Evolutionary conservation across 805 yeast species (phyloP).

Genomic region (Teunomyces funiuensis): DNA sequence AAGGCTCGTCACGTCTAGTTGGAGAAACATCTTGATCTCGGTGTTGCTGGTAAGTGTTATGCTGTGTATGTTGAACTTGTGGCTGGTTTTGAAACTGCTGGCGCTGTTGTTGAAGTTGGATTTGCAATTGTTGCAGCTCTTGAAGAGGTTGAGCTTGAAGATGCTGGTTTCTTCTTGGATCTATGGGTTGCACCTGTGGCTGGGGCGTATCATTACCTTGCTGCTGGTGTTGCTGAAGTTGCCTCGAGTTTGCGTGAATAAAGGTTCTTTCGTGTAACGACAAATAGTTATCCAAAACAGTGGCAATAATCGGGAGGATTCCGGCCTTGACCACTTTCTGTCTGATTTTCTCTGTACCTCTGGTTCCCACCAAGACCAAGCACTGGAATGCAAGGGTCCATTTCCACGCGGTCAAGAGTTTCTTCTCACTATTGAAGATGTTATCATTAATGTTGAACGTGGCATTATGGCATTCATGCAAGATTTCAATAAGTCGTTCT

Average conservation of each 20-base stretch:
- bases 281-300: slow-evolving; percentile 85
- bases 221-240: slow-evolving; percentile 12
- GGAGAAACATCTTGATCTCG: background rate
- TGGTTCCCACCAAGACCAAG: slow-evolving; percentile 83
- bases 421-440: slow-evolving; percentile 38
- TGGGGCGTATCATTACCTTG: background rate
- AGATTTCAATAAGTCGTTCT: slow-evolving; percentile 79
- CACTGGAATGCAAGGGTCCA: slow-evolving; percentile 97
- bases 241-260: slow-evolving; percentile 27
- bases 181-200: slow-evolving; percentile 12
- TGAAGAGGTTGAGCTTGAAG: slow-evolving; percentile 10
- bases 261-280: slow-evolving; percentile 41
- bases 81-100: slow-evolving; percentile 20
- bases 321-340: slow-evolving; percentile 90
- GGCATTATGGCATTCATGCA: slow-evolving; percentile 69
- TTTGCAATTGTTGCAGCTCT: slow-evolving; percentile 9
- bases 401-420: slow-evolving; percentile 84
- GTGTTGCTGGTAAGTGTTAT: slow-evolving; percentile 9
- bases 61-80: background rate
- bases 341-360: slow-evolving; percentile 86
- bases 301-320: slow-evolving; percentile 84
- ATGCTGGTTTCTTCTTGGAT: slow-evolving; percentile 7
- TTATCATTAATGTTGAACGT: slow-evolving; percentile 29
- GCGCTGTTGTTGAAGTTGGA: slow-evolving; percentile 16
- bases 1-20: background rate